Evolutionary conservation across 164 flowering plant species (phyloP).

Genomic region (Nymphaea colorata): DNA sequence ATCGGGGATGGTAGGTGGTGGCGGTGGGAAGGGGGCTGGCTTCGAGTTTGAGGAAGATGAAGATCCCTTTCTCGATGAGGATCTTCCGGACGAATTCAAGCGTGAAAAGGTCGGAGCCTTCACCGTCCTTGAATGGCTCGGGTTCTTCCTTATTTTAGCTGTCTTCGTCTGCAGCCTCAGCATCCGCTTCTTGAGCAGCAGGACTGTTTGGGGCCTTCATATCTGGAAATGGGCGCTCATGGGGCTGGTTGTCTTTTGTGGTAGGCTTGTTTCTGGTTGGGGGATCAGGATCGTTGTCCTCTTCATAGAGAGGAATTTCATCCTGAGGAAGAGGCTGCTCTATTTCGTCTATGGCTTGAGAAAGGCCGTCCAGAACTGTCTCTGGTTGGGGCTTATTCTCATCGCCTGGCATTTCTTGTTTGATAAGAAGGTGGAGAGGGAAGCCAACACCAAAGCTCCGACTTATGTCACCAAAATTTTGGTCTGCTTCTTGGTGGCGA

Average conservation of each 20-base stretch:
- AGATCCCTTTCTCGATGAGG: conserved; percentile 36
- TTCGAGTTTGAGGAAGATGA: conserved; percentile 28
- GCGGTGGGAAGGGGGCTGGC: background rate
- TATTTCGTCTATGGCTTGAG: conserved; percentile 67
- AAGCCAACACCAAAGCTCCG: conserved; percentile 17
- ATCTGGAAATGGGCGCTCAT: conserved; percentile 67
- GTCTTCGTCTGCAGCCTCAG: conserved; percentile 28
- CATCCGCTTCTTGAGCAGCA: conserved; percentile 16
- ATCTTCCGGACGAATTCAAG: conserved; percentile 35
- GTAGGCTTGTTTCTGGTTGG: conserved; percentile 65
- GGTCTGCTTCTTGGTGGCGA: conserved; percentile 39
- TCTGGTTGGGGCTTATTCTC: conserved; percentile 58
- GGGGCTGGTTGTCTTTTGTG: conserved; percentile 56
- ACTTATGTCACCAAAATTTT: conserved; percentile 41
- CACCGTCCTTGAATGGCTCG: conserved; percentile 35
- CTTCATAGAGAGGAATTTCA: conserved; percentile 51
- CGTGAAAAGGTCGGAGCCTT: conserved; percentile 15
- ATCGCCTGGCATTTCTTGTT: conserved; percentile 49
- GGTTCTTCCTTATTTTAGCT: conserved; percentile 28
- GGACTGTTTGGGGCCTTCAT: conserved; percentile 29
- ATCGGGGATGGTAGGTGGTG: conserved; percentile 13
- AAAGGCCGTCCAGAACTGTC: conserved; percentile 53
- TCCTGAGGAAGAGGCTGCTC: conserved; percentile 42
- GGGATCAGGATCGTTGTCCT: conserved; percentile 45
- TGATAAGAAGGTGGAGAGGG: conserved; percentile 29